A percentile compares a stretch with the other conserved stretches of the same genome.
These are phyloP conservation scores for Epichloe uncinata DNA, from an alignment of 2,329 filamentous ascomycete genomes.

Conservation along the genomic window DNA sequence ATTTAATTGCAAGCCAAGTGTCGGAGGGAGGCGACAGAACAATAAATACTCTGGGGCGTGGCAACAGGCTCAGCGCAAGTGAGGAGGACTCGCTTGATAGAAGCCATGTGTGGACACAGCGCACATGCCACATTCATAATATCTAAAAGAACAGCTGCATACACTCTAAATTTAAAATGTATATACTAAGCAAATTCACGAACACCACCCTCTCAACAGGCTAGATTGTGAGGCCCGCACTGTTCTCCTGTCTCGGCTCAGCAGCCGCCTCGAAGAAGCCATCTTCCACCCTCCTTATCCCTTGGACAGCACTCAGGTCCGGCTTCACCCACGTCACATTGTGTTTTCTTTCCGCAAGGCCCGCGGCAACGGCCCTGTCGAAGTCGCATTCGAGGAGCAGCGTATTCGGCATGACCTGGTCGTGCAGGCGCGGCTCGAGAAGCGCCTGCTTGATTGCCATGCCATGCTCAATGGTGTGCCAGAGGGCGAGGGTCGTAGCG, in stretches of 20 bases:
- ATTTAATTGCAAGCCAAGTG: background rate
- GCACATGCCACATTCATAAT: too few relatives aligned
- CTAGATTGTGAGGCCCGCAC: slow-evolving; percentile 44
- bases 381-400: slow-evolving; percentile 57
- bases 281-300: slow-evolving; percentile 43
- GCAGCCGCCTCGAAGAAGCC: slow-evolving; percentile 66
- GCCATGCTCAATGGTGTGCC: slow-evolving; percentile 54
- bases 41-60: too few relatives aligned
- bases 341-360: slow-evolving; percentile 52
- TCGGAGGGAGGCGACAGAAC: too few relatives aligned
- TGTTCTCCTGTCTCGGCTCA: slow-evolving; percentile 62
- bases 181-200: too few relatives aligned
- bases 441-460: slow-evolving; percentile 50
- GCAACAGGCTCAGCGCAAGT: too few relatives aligned
- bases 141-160: too few relatives aligned
- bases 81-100: too few relatives aligned
- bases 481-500: slow-evolving; percentile 58
- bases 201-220: background rate
- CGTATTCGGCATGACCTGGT: slow-evolving; percentile 64
- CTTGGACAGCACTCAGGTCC: slow-evolving; percentile 58
- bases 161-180: too few relatives aligned
- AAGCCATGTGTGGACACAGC: too few relatives aligned
- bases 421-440: slow-evolving; percentile 56
- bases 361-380: slow-evolving; percentile 48
- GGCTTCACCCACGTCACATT: slow-evolving; percentile 56